A percentile compares a stretch with the other conserved stretches of the same genome.
These are phyloP conservation scores for Filobasidium wieringae DNA, from an alignment of 768 basidiomycete species.

Conservation along the genomic window DNA sequence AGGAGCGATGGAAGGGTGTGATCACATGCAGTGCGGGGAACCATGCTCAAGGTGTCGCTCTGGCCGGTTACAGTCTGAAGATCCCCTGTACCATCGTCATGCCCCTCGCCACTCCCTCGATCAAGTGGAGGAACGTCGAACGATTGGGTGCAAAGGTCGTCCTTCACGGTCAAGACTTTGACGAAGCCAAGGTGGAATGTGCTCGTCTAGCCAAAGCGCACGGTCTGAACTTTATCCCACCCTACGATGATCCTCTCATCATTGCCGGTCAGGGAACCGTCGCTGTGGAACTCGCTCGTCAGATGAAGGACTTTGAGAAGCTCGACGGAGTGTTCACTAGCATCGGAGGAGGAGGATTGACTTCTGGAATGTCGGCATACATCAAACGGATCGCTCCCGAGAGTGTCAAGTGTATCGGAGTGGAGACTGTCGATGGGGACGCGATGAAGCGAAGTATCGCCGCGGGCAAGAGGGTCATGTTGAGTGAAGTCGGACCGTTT, in stretches of 20 bases:
- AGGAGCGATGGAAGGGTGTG: slow-evolving; percentile 94
- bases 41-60: slow-evolving; percentile 94
- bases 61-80: slow-evolving; percentile 73
- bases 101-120: slow-evolving; percentile 86
- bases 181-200: slow-evolving; percentile 91
- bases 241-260: slow-evolving; percentile 92
- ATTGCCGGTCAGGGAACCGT: slow-evolving; percentile 95
- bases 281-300: slow-evolving; percentile 89
- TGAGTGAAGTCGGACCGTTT: slow-evolving; percentile 88
- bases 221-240: slow-evolving; percentile 80
- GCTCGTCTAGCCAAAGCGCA: slow-evolving; percentile 64
- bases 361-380: slow-evolving; percentile 82
- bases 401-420: slow-evolving; percentile 66
- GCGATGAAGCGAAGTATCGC: slow-evolving; percentile 77
- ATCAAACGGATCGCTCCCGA: slow-evolving; percentile 85
- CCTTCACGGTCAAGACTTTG: slow-evolving; percentile 81
- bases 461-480: slow-evolving; percentile 66
- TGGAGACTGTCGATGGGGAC: slow-evolving; percentile 91
- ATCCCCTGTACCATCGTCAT: slow-evolving; percentile 99
- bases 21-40: slow-evolving; percentile 97
- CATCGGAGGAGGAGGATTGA: slow-evolving; percentile 88
- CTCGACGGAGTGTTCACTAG: slow-evolving; percentile 77
- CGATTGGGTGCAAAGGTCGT: slow-evolving; percentile 90
- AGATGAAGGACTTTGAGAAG: slow-evolving; percentile 56
- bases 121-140: slow-evolving; percentile 92